A percentile compares a stretch with the other conserved stretches of the same genome.
These are phyloP conservation scores for Escovopsis weberi DNA, from an alignment of 2,329 filamentous ascomycete species.

Conservation along the genomic window DNA sequence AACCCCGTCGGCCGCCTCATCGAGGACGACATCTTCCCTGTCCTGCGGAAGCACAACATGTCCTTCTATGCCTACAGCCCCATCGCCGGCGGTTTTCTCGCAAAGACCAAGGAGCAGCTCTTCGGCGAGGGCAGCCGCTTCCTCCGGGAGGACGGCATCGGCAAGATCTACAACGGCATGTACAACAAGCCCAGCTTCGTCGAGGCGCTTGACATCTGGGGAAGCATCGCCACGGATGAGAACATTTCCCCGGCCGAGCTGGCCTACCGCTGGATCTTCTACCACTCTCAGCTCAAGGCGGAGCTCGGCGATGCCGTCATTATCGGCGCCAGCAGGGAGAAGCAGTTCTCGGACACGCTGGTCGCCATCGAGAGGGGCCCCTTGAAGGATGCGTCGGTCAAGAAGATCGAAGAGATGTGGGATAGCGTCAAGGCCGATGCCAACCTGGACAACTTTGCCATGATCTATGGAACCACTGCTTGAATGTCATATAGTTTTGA, in stretches of 20 bases:
- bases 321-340: conserved; percentile 1
- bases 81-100: conserved; percentile 20
- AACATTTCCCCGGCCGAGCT: conserved; percentile 3
- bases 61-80: conserved; percentile 25
- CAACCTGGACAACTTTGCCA: neutral
- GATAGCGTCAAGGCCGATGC: neutral
- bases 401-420: conserved; percentile 7
- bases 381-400: conserved; percentile 5
- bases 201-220: conserved; percentile 1
- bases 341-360: conserved; percentile 3
- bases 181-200: conserved; percentile 3
- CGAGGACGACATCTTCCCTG: conserved; percentile 24
- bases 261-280: conserved; percentile 5
- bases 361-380: conserved; percentile 3
- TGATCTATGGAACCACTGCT: neutral
- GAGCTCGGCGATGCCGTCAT: conserved; percentile 2
- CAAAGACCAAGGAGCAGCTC: conserved; percentile 1
- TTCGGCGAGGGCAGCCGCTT: conserved; percentile 1
- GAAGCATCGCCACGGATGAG: neutral
- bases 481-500: neutral
- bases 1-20: conserved; percentile 22
- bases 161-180: conserved; percentile 1
- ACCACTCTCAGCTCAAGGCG: conserved; percentile 2
- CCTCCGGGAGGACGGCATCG: neutral
- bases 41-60: conserved; percentile 22